phyloP scores from a whole-genome alignment of 129 eudicot species.

The Rutidosis leptorrhynchoides region DNA sequence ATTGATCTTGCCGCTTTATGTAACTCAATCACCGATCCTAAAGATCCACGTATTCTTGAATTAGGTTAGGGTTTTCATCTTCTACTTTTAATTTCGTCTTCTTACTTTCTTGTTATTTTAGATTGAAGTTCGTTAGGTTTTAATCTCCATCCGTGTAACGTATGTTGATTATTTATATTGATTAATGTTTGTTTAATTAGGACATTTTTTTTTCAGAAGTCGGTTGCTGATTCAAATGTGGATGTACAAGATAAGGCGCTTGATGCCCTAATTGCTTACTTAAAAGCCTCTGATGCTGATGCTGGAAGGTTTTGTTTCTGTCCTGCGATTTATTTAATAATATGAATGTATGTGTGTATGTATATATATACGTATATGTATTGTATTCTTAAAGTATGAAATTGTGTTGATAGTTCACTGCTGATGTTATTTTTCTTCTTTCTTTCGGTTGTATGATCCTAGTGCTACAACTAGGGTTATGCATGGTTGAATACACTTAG shows the following conservation, averaged over 20 bases:
- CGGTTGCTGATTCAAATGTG: conserved; percentile 90
- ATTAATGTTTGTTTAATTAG: conserved; percentile 34
- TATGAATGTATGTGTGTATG: no score
- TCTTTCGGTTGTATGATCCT: neutral
- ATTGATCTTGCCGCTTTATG: conserved; percentile 81
- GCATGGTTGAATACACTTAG: neutral
- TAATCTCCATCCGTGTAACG: conserved; percentile 36
- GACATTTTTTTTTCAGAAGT: conserved; percentile 78
- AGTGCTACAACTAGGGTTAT: neutral
- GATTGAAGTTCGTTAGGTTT: conserved; percentile 37
- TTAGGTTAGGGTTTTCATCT: conserved; percentile 57
- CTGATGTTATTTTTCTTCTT: neutral
- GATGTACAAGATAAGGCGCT: conserved; percentile 98
- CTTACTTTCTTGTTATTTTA: conserved; percentile 2
- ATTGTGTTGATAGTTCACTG: conserved; percentile 9
- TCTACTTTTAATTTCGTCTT: no score
- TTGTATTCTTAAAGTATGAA: conserved; percentile 26
- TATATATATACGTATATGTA: neutral
- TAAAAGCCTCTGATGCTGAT: conserved; percentile 92
- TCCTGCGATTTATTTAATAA: no score
- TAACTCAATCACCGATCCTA: conserved; percentile 83
- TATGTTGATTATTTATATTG: conserved; percentile 15
- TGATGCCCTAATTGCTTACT: conserved; percentile 79
- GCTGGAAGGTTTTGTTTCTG: neutral
- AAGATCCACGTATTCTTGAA: conserved; percentile 90